phyloP scores from a whole-genome alignment of 2,329 filamentous ascomycete species.

The Arthrobotrys pseudoclavata region DNA sequence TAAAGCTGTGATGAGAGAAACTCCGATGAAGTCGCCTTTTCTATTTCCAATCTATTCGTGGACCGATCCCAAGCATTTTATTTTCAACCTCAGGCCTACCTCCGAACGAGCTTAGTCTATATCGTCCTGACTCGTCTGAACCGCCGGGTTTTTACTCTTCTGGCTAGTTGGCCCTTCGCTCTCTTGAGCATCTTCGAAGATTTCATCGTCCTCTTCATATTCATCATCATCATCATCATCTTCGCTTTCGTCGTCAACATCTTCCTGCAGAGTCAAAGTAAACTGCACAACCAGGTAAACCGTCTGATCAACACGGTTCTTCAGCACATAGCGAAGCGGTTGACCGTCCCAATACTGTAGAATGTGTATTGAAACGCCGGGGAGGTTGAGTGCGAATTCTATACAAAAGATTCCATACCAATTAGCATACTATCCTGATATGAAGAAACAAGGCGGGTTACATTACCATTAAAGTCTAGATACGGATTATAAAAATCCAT shows the following conservation, averaged over 20 bases:
- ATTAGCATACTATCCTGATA: constrained; percentile 12
- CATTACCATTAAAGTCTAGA: constrained; percentile 82
- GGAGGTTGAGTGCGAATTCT: constrained; percentile 78
- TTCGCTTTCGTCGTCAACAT: constrained; percentile 66
- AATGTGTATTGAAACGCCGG: constrained; percentile 79
- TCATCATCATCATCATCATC: constrained; percentile 25
- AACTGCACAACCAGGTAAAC: constrained; percentile 87
- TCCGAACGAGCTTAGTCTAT: constrained; percentile 31
- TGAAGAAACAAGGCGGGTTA: constrained; percentile 63
- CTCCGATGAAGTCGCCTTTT: too few relatives aligned
- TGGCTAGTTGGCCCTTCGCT: not conserved
- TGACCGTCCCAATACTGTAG: constrained; percentile 86
- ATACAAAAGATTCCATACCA: constrained; percentile 47
- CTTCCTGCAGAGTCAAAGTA: constrained; percentile 78
- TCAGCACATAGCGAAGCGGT: constrained; percentile 85
- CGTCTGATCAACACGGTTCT: constrained; percentile 79
- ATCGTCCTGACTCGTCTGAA: constrained; percentile 36
- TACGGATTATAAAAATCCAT: constrained; percentile 92
- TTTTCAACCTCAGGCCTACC: not conserved
- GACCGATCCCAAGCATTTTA: not conserved
- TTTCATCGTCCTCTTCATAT: constrained; percentile 12
- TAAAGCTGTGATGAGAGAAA: not conserved
- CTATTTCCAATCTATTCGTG: too few relatives aligned
- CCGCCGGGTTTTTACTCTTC: constrained; percentile 5
- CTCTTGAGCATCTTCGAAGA: constrained; percentile 35